These are phyloP conservation scores for Cucurbita pepo DNA, from an alignment of 306 rosid species.

Conservation along the genomic window DNA sequence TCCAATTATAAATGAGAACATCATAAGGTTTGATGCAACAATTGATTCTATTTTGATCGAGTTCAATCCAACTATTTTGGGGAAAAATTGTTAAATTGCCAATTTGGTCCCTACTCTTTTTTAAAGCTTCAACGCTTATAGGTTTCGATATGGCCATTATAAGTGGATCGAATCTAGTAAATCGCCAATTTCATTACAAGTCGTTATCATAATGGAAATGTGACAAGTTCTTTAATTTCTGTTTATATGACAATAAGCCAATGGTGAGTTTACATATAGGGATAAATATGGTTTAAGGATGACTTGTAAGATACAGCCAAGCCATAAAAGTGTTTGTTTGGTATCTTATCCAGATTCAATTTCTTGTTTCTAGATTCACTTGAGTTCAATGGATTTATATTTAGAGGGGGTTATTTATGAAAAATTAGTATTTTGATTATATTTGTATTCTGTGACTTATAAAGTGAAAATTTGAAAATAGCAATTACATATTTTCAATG, in stretches of 20 bases:
- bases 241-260: background rate
- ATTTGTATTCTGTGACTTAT: background rate
- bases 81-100: background rate
- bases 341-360: background rate
- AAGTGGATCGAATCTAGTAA: background rate
- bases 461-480: background rate
- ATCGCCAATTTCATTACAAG: background rate
- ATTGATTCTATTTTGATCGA: background rate
- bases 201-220: background rate
- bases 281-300: background rate
- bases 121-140: background rate
- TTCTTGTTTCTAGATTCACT: background rate
- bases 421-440: background rate
- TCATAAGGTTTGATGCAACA: background rate
- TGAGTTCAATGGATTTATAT: background rate
- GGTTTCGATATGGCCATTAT: background rate
- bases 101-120: background rate
- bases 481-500: background rate
- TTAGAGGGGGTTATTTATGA: background rate
- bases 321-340: background rate
- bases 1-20: background rate
- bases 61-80: background rate
- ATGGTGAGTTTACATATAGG: background rate
- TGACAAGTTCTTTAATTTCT: background rate
- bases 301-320: background rate